These are phyloP conservation scores for Russula griseocarnosa DNA, from an alignment of 768 basidiomycete species.

Conservation along the genomic window DNA sequence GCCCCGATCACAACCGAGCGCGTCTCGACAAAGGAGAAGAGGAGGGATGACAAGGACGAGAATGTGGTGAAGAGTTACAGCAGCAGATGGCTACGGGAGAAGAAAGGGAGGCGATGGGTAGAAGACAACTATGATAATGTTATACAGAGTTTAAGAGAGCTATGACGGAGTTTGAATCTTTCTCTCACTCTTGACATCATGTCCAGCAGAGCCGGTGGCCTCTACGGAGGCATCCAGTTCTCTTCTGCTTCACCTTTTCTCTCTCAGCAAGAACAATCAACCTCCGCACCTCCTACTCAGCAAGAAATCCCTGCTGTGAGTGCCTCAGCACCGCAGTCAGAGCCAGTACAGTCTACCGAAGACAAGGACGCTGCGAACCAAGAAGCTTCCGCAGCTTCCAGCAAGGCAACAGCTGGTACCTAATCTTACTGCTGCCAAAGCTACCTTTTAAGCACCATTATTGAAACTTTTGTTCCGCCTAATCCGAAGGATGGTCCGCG, in stretches of 20 bases:
- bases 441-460: slow-evolving; percentile 23
- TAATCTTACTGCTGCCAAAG: slow-evolving; percentile 42
- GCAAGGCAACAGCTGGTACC: slow-evolving; percentile 56
- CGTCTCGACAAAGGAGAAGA: background rate
- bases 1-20: background rate
- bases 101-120: slow-evolving; percentile 38
- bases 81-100: slow-evolving; percentile 42
- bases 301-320: slow-evolving; percentile 31
- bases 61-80: slow-evolving; percentile 29
- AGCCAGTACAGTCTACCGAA: slow-evolving; percentile 32
- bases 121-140: slow-evolving; percentile 38
- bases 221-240: slow-evolving; percentile 86
- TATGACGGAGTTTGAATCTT: slow-evolving; percentile 8
- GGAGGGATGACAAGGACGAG: background rate
- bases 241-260: slow-evolving; percentile 59
- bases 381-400: slow-evolving; percentile 37
- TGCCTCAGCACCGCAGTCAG: slow-evolving; percentile 31
- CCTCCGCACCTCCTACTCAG: slow-evolving; percentile 30
- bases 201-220: slow-evolving; percentile 76
- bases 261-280: slow-evolving; percentile 39
- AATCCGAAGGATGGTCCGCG: slow-evolving; percentile 76
- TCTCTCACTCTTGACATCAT: slow-evolving; percentile 38
- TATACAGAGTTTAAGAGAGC: slow-evolving; percentile 36
- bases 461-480: slow-evolving; percentile 27
- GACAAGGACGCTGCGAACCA: slow-evolving; percentile 23